Percentiles rank a stretch among this genome's conserved stretches.
Evolutionary conservation across 2,329 filamentous ascomycete genomes (phyloP).

Genomic region (Lithohypha guttulata): DNA sequence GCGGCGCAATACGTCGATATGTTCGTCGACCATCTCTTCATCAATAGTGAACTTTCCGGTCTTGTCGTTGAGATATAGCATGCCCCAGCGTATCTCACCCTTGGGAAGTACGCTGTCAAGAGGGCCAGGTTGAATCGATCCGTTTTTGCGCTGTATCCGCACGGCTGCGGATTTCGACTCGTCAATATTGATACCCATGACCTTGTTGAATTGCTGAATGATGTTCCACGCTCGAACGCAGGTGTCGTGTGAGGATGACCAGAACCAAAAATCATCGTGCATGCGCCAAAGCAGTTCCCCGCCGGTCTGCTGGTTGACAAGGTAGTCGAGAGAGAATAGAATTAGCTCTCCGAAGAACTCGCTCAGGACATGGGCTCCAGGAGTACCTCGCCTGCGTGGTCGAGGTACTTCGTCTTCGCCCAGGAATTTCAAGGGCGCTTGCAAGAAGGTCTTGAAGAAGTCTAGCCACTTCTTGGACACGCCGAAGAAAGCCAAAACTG

Average conservation of each 20-base stretch:
- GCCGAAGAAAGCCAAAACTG: constrained; percentile 48
- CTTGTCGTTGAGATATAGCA: constrained; percentile 44
- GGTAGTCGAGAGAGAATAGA: constrained; percentile 55
- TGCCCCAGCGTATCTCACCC: constrained; percentile 49
- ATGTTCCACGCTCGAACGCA: constrained; percentile 4
- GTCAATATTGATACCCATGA: constrained; percentile 2
- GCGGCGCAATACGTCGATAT: constrained; percentile 48
- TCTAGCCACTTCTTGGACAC: constrained; percentile 45
- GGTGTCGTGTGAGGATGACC: constrained; percentile 42
- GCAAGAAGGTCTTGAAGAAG: constrained; percentile 51
- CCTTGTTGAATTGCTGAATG: constrained; percentile 16
- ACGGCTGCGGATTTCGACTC: not conserved
- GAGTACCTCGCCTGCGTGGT: constrained; percentile 46
- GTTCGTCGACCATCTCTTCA: constrained; percentile 46
- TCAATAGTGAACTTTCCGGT: constrained; percentile 50
- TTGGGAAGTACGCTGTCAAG: constrained; percentile 32
- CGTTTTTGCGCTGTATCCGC: constrained; percentile 1
- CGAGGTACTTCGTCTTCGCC: constrained; percentile 41
- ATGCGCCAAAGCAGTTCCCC: constrained; percentile 50
- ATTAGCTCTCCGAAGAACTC: constrained; percentile 50
- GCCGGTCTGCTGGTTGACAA: constrained; percentile 43
- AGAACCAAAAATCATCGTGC: constrained; percentile 59
- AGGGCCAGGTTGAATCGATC: constrained; percentile 5
- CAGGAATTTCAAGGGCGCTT: constrained; percentile 48
- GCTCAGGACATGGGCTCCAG: constrained; percentile 49